These are phyloP conservation scores for Aspergillus aculeatinus DNA, from an alignment of 2,329 filamentous ascomycete genomes.

Conservation along the genomic window DNA sequence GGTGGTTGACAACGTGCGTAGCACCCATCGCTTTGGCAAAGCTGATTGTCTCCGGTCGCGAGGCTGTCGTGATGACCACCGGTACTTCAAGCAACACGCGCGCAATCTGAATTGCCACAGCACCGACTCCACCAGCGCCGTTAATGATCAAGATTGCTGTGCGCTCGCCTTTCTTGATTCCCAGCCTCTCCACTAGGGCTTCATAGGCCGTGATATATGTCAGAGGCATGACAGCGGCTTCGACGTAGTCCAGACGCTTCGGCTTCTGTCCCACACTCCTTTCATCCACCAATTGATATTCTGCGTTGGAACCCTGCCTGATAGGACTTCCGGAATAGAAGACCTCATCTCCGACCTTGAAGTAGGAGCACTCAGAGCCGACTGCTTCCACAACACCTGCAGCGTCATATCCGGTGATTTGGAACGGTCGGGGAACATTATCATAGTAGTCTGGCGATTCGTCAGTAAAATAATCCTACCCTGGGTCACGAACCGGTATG, in stretches of 20 bases:
- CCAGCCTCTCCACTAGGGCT: constrained; percentile 45
- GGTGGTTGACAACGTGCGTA: constrained; percentile 47
- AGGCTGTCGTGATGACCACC: constrained; percentile 47
- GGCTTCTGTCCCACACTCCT: constrained; percentile 43
- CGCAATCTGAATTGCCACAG: constrained; percentile 48
- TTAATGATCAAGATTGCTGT: constrained; percentile 48
- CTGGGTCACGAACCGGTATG: background rate
- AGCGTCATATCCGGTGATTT: constrained; percentile 48
- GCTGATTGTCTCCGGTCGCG: constrained; percentile 40
- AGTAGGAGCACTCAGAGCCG: constrained; percentile 33
- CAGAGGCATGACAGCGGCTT: constrained; percentile 47
- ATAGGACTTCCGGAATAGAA: constrained; percentile 44
- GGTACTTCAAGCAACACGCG: constrained; percentile 40
- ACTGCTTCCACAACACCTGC: constrained; percentile 41
- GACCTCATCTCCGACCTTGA: constrained; percentile 46
- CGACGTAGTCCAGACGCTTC: constrained; percentile 37
- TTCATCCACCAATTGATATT: constrained; percentile 45
- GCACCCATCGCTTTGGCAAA: constrained; percentile 45
- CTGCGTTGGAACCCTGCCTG: constrained; percentile 44
- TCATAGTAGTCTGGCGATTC: constrained; percentile 34
- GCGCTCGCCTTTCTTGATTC: constrained; percentile 40
- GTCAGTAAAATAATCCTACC: background rate
- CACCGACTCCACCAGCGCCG: constrained; percentile 48
- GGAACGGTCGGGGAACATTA: constrained; percentile 25
- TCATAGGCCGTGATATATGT: constrained; percentile 48